Base-by-base conservation (phyloP, 441 rosid species). In the Adansonia rubrostipa region DNA sequence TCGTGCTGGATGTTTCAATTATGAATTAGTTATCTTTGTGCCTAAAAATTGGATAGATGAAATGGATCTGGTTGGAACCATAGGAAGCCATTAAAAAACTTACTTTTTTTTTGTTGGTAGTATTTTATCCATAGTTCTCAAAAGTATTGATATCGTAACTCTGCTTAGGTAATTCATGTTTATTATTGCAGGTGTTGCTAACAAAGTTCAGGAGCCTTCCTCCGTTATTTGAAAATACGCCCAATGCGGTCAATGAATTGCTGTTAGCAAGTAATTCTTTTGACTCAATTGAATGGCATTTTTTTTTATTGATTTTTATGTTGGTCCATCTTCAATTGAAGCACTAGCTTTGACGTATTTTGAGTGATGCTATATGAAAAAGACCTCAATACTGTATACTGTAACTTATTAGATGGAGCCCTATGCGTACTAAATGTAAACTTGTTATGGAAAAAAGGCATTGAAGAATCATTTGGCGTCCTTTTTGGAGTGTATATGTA, bases 171-270 rank as follows among this genome's bases (percentile, higher is more conserved):
- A 65, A 17, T 54, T 62, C 75, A 57, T 65, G 81, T 63, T 72
- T 58, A 50, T 22, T 67, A 17, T 60, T 84, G 70, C 82, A 96
- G 98, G 97, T 93, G 73, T 76, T 88, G 88, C 85, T 96, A 62
- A 96, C 97, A 1, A 91, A 85, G 14, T 93, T 92, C 84, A 82
- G 78, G 42, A 92, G 98, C 85, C 89, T 96, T 70, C 97, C 98
- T 7, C 97, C 99, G 1, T 85, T 96, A 88, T 93, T 96, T 66
- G 93, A 92, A 82, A 82, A 75, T 68, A 89, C 97, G 0, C 93
- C 95, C 9, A 83, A 87, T 68, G 91, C 97, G 3, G 77, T 83
- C 74, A 84, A 79, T 58, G 98, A 96, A 71, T 83, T 96, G 85
- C 87, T 88, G 0, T 73, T 92, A 82, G 99, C 97, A 47, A 92